These are phyloP conservation scores for Alectoria sarmentosa DNA, from an alignment of 495 filamentous ascomycete genomes.

Conservation along the genomic window DNA sequence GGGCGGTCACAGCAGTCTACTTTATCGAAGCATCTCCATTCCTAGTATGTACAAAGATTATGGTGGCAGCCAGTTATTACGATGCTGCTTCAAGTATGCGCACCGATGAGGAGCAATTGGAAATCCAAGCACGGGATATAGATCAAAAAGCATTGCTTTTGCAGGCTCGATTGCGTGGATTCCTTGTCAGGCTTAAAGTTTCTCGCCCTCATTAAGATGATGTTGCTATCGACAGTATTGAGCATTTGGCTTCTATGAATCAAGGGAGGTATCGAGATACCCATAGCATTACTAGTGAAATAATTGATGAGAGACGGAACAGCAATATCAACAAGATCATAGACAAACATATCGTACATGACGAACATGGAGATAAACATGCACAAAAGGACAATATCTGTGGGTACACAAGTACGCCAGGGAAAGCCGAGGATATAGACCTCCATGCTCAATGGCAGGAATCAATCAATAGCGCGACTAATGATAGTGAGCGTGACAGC, in stretches of 20 bases:
- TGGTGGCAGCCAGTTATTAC: background rate
- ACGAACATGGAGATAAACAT: background rate
- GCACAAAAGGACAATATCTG: background rate
- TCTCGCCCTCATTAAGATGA: background rate
- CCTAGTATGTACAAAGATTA: background rate
- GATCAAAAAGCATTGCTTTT: constrained; percentile 1
- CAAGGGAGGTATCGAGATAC: background rate
- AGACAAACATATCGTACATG: background rate
- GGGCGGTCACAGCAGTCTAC: no score
- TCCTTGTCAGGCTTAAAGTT: background rate
- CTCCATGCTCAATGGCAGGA: background rate
- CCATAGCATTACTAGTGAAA: background rate
- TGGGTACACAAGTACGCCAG: background rate
- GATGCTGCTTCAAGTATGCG: background rate
- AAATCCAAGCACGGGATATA: constrained; percentile 1
- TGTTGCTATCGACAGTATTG: background rate
- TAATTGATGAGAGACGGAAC: background rate
- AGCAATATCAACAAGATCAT: no score
- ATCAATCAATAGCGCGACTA: background rate
- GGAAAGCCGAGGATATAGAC: constrained; percentile 3
- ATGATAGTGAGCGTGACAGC: background rate
- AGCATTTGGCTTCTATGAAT: background rate
- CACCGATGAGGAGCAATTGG: background rate
- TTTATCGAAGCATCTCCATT: background rate
- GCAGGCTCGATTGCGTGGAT: constrained; percentile 8